phyloP scores from a whole-genome alignment of 1,139 yeast species.

The Casaregolazyma suthepensis region DNA sequence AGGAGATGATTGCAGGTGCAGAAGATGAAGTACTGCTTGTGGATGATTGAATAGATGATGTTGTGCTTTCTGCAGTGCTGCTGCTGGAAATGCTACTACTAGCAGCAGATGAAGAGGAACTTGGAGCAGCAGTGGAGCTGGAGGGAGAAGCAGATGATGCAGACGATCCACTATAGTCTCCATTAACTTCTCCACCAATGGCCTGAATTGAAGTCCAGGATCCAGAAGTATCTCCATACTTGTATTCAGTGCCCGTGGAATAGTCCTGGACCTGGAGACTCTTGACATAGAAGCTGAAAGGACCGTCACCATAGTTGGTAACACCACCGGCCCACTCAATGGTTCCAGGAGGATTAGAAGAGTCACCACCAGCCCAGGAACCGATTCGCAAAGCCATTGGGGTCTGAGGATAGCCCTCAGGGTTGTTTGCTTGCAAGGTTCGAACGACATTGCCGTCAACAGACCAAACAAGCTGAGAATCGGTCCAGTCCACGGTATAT shows the following conservation, averaged over 20 bases:
- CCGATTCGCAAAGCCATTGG: conserved; percentile 72
- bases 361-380: conserved; percentile 77
- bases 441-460: conserved; percentile 59
- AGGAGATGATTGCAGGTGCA: background rate
- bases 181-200: conserved; percentile 56
- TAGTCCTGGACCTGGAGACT: conserved; percentile 64
- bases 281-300: conserved; percentile 63
- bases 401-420: conserved; percentile 61
- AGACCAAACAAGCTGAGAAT: conserved; percentile 53
- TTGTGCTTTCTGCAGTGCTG: conserved; percentile 5
- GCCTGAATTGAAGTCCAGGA: conserved; percentile 63
- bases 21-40: background rate
- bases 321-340: conserved; percentile 81
- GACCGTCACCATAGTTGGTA: conserved; percentile 60
- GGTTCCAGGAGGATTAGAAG: conserved; percentile 52
- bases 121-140: conserved; percentile 10
- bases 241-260: conserved; percentile 67
- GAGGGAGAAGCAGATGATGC: conserved; percentile 36
- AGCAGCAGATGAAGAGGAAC: conserved; percentile 11
- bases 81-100: background rate
- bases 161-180: conserved; percentile 37
- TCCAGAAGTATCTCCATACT: conserved; percentile 61
- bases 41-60: conserved; percentile 7
- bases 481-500: conserved; percentile 79
- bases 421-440: conserved; percentile 36